A percentile compares a stretch with the other conserved stretches of the same genome.
Conservation (phyloP, 164 flowering plant species). For the Chimonanthus praecox region DNA sequence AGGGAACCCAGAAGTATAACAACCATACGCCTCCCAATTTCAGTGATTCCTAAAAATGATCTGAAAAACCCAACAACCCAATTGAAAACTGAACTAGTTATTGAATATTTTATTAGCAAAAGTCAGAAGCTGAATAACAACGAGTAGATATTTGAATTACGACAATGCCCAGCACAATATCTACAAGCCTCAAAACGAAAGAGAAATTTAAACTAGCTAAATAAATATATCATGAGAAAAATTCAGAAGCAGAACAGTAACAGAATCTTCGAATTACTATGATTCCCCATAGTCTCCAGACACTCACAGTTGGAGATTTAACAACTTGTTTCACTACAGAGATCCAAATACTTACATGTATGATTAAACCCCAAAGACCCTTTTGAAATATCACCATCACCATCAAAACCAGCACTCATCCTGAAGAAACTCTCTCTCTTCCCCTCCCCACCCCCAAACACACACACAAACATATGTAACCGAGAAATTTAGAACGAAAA, state of each 20-base stretch:
- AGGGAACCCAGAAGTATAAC: not conserved
- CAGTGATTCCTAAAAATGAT: not conserved
- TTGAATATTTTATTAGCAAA: not conserved
- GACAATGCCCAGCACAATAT: too few relatives aligned
- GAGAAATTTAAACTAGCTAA: too few relatives aligned
- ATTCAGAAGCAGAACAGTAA: not conserved
- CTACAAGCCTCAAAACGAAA: too few relatives aligned
- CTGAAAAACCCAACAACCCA: slow-evolving; percentile 6
- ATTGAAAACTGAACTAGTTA: not conserved
- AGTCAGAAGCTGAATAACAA: not conserved
- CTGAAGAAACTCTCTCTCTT: not conserved
- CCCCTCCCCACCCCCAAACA: not conserved
- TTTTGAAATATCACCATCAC: too few relatives aligned
- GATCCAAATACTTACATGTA: not conserved
- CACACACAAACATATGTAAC: not conserved
- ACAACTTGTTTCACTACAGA: not conserved
- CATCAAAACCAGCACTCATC: not conserved
- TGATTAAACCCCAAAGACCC: not conserved
- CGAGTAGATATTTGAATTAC: not conserved
- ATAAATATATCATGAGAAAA: not conserved
- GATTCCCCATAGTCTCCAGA: not conserved
- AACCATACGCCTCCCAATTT: not conserved
- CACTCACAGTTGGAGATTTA: not conserved
- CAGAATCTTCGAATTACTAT: not conserved
- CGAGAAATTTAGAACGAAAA: not conserved